phyloP scores from a whole-genome alignment of 1,284 basidiomycete genomes.

The Mycena citricolor region DNA sequence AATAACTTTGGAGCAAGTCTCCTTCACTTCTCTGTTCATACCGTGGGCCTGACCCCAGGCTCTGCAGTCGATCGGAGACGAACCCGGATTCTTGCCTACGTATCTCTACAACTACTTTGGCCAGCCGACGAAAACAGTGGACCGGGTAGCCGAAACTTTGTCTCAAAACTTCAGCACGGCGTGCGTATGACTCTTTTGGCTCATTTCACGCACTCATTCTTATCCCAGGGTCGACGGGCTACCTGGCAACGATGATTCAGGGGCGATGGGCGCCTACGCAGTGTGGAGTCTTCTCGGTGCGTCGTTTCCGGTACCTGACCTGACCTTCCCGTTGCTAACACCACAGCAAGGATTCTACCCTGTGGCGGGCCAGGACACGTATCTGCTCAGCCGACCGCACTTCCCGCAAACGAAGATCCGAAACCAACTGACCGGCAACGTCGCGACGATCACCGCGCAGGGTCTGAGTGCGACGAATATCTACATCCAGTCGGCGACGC shows the following conservation, averaged over 20 bases:
- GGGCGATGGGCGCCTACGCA: slow-evolving; percentile 21
- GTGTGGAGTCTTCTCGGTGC: slow-evolving; percentile 21
- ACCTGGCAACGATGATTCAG: slow-evolving; percentile 20
- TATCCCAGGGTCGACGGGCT: slow-evolving; percentile 10
- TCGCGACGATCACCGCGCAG: slow-evolving; percentile 11
- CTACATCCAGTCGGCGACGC: slow-evolving; percentile 20
- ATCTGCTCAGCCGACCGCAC: slow-evolving; percentile 22
- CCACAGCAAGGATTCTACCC: slow-evolving; percentile 21
- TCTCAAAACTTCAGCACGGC: slow-evolving; percentile 12
- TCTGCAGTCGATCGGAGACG: no score
- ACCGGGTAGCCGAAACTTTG: slow-evolving; percentile 15
- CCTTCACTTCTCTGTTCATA: background rate
- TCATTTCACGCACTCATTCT: background rate
- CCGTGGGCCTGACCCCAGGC: background rate
- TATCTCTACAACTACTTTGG: slow-evolving; percentile 23
- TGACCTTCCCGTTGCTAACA: background rate
- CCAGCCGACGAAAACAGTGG: slow-evolving; percentile 20
- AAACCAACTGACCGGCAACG: slow-evolving; percentile 14
- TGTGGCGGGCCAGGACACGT: slow-evolving; percentile 20
- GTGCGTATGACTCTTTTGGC: slow-evolving; percentile 1
- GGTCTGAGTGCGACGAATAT: slow-evolving; percentile 14
- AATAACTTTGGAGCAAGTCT: no score
- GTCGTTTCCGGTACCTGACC: background rate
- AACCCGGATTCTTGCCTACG: no score
- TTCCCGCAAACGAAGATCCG: slow-evolving; percentile 20